Percentiles rank a stretch among this genome's conserved stretches.
These are phyloP conservation scores for Dactylellina sp. DNA, from an alignment of 2,329 filamentous ascomycete genomes.

Conservation along the genomic window DNA sequence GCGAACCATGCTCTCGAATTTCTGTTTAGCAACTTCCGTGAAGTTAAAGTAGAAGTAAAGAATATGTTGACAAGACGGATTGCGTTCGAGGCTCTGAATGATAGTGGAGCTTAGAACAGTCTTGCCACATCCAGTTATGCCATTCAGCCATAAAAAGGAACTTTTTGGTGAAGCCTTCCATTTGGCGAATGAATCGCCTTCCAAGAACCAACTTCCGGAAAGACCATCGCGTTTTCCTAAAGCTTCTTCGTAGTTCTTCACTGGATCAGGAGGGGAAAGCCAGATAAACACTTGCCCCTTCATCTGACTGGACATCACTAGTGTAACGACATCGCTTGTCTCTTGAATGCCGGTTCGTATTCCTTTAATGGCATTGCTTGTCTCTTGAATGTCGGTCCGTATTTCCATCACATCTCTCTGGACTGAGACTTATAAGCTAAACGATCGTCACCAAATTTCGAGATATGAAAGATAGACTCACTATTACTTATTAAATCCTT, in stretches of 20 bases:
- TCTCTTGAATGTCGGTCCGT: no score
- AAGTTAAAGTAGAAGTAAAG: slow-evolving; percentile 65
- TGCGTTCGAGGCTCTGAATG: slow-evolving; percentile 61
- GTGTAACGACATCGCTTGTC: no score
- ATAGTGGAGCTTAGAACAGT: slow-evolving; percentile 64
- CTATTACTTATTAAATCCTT: no score
- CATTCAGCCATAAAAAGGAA: slow-evolving; percentile 64
- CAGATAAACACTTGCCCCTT: slow-evolving; percentile 1
- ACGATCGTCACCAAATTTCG: no score
- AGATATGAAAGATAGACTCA: no score
- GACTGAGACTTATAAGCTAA: no score
- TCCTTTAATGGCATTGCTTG: no score
- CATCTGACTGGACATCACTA: no score
- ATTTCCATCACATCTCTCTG: no score
- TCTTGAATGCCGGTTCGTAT: no score
- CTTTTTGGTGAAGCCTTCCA: slow-evolving; percentile 62
- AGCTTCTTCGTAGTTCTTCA: slow-evolving; percentile 4
- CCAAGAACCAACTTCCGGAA: slow-evolving; percentile 62
- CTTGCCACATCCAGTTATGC: slow-evolving; percentile 66
- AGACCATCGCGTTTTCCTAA: background rate
- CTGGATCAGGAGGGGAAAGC: slow-evolving; percentile 16
- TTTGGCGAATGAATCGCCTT: slow-evolving; percentile 58
- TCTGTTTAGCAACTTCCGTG: slow-evolving; percentile 63
- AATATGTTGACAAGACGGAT: background rate
- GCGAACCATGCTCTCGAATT: slow-evolving; percentile 62